Evolutionary conservation across 2,329 filamentous ascomycete species (phyloP), one percentile per base, ranked within the genome.

Genomic region (Neopestalotiopsis clavispora): DNA sequence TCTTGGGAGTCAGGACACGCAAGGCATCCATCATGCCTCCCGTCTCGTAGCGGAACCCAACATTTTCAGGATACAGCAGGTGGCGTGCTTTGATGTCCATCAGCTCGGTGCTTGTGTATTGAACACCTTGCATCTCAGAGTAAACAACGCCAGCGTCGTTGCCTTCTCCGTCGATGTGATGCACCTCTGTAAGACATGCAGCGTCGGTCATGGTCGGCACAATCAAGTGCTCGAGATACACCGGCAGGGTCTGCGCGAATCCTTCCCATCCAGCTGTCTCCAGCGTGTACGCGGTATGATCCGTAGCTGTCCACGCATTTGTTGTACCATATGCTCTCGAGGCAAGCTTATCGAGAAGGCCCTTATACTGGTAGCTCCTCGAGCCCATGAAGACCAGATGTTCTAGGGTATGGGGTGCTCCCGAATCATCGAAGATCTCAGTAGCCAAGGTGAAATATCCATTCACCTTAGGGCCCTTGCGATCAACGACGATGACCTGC

Each of bases 131-230:
- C 96, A 99, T 99, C 81, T 99, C 96, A 0, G 95, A 98, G 81
- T 99, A 99, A 9, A 99, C 96, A 1, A 98, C 95, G 71, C 94
- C 96, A 57, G 96, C 96, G 86, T 99, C 96, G 72, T 98, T 92
- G 68, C 96, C 96, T 73, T 93, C 90, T 17, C 94, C 95, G 77
- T 99, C 94, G 67, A 99, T 89, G 78, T 99, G 96, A 83, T 97
- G 94, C 1, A 99, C 96, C 80, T 99, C 96, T 2, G 96, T 99
- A 72, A 95, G 92, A 78, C 97, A 98, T 12, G 90, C 94, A 68
- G 95, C 92, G 79, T 99, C 95, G 0, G 95, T 98, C 70, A 99
- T 85, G 7, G 94, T 97, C 0, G 96, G 96, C 9, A 97, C 84
- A 71, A 99, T 89, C 40, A 99, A 87, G 82, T 99, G 96, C 80